Base-by-base conservation (phyloP, 2,329 filamentous ascomycete genomes). In the Ramichloridium luteum region DNA sequence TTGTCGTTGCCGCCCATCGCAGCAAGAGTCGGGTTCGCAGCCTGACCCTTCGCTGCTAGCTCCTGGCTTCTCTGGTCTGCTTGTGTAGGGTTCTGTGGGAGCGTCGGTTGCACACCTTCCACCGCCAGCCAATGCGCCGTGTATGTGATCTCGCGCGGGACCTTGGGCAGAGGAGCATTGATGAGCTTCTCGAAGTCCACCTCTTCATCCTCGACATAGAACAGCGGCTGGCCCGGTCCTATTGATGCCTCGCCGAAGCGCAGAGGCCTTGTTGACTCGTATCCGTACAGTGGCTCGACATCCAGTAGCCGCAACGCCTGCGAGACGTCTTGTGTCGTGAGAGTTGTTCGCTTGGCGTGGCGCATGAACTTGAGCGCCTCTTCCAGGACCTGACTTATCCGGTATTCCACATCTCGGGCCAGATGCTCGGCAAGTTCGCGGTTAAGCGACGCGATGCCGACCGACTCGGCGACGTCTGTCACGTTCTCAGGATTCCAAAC, bases 131-230 rank as follows among this genome's bases (percentile, higher is more conserved):
- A 98, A 60, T 98, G 90, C 38, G 83, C 90, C 25, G 88, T 96
- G 53, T 94, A 88, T 39, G 77, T 83, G 48, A 90, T 80, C 57
- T 98, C 90, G 30, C 88, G 71, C 18, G 90, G 90, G 16, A 98
- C 86, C 58, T 92, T 94, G 15, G 90, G 90, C 44, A 98, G 61
- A 4, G 90, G 83, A 43, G 85, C 85, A 61, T 98, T 98, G 55
- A 98, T 94, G 45, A 98, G 66, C 65, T 96, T 96, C 64, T 98
- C 90, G 53, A 98, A 96, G 58, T 98, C 90, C 33, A 96, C 79
- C 64, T 98, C 90, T 53, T 98, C 90, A 55, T 98, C 90, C 53
- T 98, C 90, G 22, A 98, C 80, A 55, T 98, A 98, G 59, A 88
- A 98, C 13, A 98, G 64, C 32, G 88, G 85, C 59, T 98, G 90